Evolutionary conservation across 805 yeast species (phyloP), one percentile per base, ranked within the genome.

Genomic region (Saccharomycopsis sp.): DNA sequence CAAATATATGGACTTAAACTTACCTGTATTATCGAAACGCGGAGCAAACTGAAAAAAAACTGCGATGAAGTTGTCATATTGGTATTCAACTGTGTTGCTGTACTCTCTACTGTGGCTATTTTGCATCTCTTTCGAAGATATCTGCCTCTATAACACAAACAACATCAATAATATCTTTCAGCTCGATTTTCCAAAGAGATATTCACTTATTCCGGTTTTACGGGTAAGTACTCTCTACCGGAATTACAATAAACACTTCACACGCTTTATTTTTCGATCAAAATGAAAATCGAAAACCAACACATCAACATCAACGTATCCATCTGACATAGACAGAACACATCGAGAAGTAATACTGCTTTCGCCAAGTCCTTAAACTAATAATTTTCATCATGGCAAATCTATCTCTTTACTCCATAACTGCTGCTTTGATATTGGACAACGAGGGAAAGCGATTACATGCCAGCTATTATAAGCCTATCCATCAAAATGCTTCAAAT

Each of bases 341-440:
- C 17, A 14, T 25, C 23, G 15, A 51, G 49, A 25, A 53, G 35
- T 9, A 56, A 56, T n/a, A n/a, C n/a, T 20, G 19, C n/a, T 5
- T 55, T 23, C 23, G 47, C 38, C 12, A 34, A 38, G 7, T 14
- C 44, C 2, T 47, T 24, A 9, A 7, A 15, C 22, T 25, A 1
- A 7, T n/a, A 3, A 17, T 23, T 12, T 5, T 17, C 14, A 76
- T 73, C 78, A 75, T 81, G 65, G 68, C 75, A 52, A 78, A 79
- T 63, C 72, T 81, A 47, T 85, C 96, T 7, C 78, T 94, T 60
- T 92, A 93, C 75, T 78, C 97, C 5, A 84, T 93, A 55, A 80
- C 87, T 47, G 94, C 97, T 2, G 77, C 87, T 51, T 73, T 93
- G 64, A 81, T 94, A 64, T 80, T 94, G 64, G 97, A 92, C 71